phyloP scores from a whole-genome alignment of 371 early-diverging fungal species.

The Mortierella sp. region DNA sequence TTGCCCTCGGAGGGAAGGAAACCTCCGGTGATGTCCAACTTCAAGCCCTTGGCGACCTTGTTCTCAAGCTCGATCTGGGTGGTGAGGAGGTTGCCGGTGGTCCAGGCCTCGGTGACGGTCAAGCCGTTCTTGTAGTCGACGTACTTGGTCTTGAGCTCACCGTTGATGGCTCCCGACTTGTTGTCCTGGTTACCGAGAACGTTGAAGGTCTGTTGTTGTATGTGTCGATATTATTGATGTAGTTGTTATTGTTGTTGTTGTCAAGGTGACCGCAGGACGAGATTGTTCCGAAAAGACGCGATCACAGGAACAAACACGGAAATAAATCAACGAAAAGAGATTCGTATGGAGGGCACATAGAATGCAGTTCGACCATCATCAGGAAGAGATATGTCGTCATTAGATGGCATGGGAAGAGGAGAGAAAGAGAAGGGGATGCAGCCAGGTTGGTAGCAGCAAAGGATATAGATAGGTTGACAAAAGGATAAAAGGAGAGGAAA shows the following conservation, averaged over 20 bases:
- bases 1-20: constrained; percentile 64
- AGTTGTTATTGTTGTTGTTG: background rate
- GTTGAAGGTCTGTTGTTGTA: constrained; percentile 86
- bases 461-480: background rate
- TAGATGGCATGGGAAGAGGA: too few species aligned
- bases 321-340: background rate
- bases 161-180: constrained; percentile 94
- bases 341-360: background rate
- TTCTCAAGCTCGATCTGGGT: constrained; percentile 95
- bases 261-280: background rate
- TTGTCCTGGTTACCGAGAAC: constrained; percentile 94
- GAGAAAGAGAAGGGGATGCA: background rate
- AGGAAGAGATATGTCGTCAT: constrained; percentile 5
- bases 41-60: constrained; percentile 90
- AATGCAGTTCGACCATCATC: too few species aligned
- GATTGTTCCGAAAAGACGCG: constrained; percentile 23
- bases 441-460: background rate
- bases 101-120: constrained; percentile 96
- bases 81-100: constrained; percentile 92
- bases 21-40: constrained; percentile 77
- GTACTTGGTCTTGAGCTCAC: constrained; percentile 98
- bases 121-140: constrained; percentile 93
- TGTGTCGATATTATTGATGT: background rate
- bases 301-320: constrained; percentile 6
- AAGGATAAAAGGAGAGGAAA: background rate